Conservation (phyloP, 192 early-diverging fungal genomes). For the Coemansia sp. region DNA sequence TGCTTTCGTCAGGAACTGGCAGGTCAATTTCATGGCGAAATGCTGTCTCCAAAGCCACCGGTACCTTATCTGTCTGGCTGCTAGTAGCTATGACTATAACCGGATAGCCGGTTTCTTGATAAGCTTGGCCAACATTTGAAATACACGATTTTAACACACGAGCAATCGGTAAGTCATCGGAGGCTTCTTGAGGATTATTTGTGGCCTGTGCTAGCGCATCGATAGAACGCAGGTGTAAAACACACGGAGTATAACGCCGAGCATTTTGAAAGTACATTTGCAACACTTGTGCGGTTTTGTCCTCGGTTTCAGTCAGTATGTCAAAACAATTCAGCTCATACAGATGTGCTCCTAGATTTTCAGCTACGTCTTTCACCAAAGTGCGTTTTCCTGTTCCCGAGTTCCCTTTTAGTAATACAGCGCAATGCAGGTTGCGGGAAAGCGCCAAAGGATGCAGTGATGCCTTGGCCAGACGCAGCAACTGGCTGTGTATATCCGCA, state of each 20-base stretch:
- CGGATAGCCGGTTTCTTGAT: constrained; percentile 60
- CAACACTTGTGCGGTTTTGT: constrained; percentile 73
- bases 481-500: constrained; percentile 14
- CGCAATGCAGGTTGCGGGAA: constrained; percentile 66
- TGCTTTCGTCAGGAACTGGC: constrained; percentile 69
- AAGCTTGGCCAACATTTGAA: constrained; percentile 17
- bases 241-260: constrained; percentile 70
- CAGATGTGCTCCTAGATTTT: constrained; percentile 73
- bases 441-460: constrained; percentile 72
- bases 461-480: constrained; percentile 64
- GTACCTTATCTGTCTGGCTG: constrained; percentile 75
- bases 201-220: constrained; percentile 69
- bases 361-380: constrained; percentile 62
- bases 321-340: constrained; percentile 80
- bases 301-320: constrained; percentile 73
- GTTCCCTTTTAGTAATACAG: constrained; percentile 73
- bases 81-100: constrained; percentile 77
- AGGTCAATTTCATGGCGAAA: constrained; percentile 78
- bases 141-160: constrained; percentile 43
- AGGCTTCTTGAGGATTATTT: constrained; percentile 31
- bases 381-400: constrained; percentile 82
- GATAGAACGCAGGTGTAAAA: constrained; percentile 76
- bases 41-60: constrained; percentile 67
- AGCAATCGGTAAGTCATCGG: constrained; percentile 44
- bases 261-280: constrained; percentile 77